A percentile compares a stretch with the other conserved stretches of the same genome.
These are phyloP conservation scores for Solanum tarijense DNA, from an alignment of 257 asterid genomes.

Conservation along the genomic window DNA sequence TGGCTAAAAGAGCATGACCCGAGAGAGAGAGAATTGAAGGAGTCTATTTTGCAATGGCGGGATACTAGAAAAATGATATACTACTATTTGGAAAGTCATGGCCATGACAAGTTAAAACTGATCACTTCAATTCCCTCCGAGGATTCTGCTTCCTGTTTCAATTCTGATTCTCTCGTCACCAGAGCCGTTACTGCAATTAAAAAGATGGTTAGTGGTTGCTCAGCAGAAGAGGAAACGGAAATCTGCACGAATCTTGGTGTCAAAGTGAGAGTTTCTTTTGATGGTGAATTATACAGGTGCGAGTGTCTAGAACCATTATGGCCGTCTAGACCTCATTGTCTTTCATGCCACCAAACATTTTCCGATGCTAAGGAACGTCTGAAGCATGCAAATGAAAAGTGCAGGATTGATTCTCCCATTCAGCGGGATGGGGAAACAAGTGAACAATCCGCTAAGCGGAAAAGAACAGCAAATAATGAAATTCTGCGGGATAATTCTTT, in stretches of 20 bases:
- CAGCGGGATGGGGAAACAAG: constrained; percentile 24
- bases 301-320: constrained; percentile 76
- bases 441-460: constrained; percentile 38
- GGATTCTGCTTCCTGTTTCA: constrained; percentile 18
- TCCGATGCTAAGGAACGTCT: constrained; percentile 34
- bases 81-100: constrained; percentile 25
- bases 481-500: constrained; percentile 26
- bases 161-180: constrained; percentile 34
- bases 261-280: constrained; percentile 10
- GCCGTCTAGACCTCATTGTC: constrained; percentile 60
- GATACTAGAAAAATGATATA: constrained; percentile 31
- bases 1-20: constrained; percentile 67
- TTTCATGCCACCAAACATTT: constrained; percentile 65
- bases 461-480: constrained; percentile 20
- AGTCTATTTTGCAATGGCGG: constrained; percentile 54
- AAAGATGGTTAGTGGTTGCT: constrained; percentile 36
- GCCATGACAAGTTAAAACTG: constrained; percentile 16
- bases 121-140: constrained; percentile 5
- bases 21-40: constrained; percentile 73
- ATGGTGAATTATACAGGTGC: constrained; percentile 51
- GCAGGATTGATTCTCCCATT: constrained; percentile 28
- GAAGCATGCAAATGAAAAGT: constrained; percentile 45
- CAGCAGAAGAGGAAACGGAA: constrained; percentile 18
- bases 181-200: constrained; percentile 54
- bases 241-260: constrained; percentile 17